Percentiles rank a stretch among this genome's conserved stretches.
These are phyloP conservation scores for Cadophora sp. DNA, from an alignment of 2,329 filamentous ascomycete species.

Conservation along the genomic window DNA sequence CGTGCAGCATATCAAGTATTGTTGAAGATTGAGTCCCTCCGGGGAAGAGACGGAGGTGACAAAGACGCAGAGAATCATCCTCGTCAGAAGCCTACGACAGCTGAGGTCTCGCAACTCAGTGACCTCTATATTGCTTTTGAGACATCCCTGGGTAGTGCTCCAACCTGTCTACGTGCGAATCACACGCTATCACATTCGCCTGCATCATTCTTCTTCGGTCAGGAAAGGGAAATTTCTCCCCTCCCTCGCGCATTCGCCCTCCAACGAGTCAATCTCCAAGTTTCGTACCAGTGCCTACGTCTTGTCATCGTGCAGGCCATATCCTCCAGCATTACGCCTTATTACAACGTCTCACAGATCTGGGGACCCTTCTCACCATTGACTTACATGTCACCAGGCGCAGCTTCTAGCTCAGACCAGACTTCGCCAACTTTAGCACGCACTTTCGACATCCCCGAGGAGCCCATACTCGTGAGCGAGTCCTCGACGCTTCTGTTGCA, in stretches of 20 bases:
- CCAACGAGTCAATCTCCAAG: constrained; percentile 7
- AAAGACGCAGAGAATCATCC: neutral
- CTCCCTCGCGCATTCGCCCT: constrained; percentile 8
- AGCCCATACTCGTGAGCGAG: neutral
- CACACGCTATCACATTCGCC: neutral
- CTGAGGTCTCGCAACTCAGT: constrained; percentile 10
- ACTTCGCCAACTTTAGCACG: neutral
- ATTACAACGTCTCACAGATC: neutral
- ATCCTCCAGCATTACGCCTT: neutral
- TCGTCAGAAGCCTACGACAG: neutral
- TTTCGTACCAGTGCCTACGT: constrained; percentile 13
- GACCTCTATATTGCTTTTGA: constrained; percentile 19
- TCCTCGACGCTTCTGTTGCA: neutral
- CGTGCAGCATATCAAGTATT: constrained; percentile 17
- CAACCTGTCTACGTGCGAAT: constrained; percentile 6
- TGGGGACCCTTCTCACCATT: neutral
- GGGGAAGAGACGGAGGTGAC: neutral
- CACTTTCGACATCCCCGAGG: neutral
- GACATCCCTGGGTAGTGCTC: neutral
- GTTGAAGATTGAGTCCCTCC: neutral
- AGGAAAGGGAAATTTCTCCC: neutral
- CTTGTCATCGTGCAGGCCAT: constrained; percentile 11
- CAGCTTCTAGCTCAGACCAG: neutral
- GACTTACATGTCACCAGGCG: neutral
- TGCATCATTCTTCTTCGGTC: neutral